A percentile compares a stretch with the other conserved stretches of the same genome.
Conservation (phyloP, 2,329 filamentous ascomycete genomes). For the Cladosporium sp. region DNA sequence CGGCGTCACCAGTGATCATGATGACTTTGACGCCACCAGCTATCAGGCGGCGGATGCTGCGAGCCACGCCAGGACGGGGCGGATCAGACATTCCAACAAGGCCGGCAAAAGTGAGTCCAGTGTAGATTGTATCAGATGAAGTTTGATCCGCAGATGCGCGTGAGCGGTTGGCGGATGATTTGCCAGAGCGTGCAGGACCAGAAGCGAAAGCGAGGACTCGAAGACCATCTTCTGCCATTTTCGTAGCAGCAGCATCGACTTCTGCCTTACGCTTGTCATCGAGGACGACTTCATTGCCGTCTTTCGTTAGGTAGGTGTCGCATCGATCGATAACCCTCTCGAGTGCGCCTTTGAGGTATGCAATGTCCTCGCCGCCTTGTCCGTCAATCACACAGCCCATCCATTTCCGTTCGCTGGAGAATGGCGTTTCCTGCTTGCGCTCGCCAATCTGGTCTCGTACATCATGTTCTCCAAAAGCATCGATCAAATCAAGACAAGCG, state of each 20-base stretch:
- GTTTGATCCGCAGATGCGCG: conserved; percentile 31
- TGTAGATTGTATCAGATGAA: conserved; percentile 57
- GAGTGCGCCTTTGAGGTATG: conserved; percentile 93
- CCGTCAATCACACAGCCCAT: conserved; percentile 86
- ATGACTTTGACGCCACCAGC: conserved; percentile 94
- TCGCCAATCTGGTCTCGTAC: conserved; percentile 81
- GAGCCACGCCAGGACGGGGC: conserved; percentile 83
- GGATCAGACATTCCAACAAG: conserved; percentile 97
- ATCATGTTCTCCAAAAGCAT: conserved; percentile 88
- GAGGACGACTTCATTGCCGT: conserved; percentile 82
- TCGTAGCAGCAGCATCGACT: conserved; percentile 75
- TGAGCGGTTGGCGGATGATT: conserved; percentile 28
- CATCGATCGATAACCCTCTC: conserved; percentile 84
- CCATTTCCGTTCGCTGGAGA: conserved; percentile 97
- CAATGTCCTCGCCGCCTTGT: conserved; percentile 69
- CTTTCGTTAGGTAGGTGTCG: conserved; percentile 83
- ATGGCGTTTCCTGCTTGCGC: conserved; percentile 82
- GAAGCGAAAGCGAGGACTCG: conserved; percentile 92
- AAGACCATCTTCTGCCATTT: conserved; percentile 85
- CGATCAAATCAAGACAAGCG: conserved; percentile 90
- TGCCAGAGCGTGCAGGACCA: conserved; percentile 55
- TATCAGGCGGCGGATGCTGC: conserved; percentile 86
- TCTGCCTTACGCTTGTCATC: conserved; percentile 74
- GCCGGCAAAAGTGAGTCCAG: conserved; percentile 82
- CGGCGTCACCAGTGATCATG: conserved; percentile 98